These are phyloP conservation scores for Xylariaceae sp. DNA, from an alignment of 2,329 filamentous ascomycete genomes.

Conservation along the genomic window DNA sequence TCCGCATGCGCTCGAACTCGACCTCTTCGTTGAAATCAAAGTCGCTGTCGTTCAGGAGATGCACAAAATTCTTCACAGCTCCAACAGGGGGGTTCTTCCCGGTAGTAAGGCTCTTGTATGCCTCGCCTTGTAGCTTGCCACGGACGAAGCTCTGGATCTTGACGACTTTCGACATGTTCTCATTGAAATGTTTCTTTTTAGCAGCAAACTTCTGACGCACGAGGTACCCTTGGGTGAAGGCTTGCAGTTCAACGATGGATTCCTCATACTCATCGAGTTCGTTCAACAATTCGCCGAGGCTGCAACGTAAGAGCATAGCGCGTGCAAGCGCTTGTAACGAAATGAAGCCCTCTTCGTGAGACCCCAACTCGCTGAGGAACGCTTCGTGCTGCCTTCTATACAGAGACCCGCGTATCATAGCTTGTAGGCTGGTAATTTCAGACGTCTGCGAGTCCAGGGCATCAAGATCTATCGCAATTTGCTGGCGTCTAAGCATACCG, in stretches of 20 bases:
- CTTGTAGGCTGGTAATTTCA: slow-evolving; percentile 61
- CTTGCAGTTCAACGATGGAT: slow-evolving; percentile 69
- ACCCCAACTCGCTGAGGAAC: slow-evolving; percentile 66
- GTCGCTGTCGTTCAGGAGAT: slow-evolving; percentile 94
- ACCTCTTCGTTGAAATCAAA: slow-evolving; percentile 99
- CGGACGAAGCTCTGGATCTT: slow-evolving; percentile 97
- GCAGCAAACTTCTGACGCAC: slow-evolving; percentile 74
- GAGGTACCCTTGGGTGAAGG: slow-evolving; percentile 66
- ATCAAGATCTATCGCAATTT: slow-evolving; percentile 43
- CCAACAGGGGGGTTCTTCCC: slow-evolving; percentile 96
- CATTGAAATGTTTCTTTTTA: slow-evolving; percentile 82
- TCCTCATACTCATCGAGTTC: slow-evolving; percentile 82
- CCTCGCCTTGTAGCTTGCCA: slow-evolving; percentile 92
- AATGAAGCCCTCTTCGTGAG: slow-evolving; percentile 62
- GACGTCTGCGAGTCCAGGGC: slow-evolving; percentile 55
- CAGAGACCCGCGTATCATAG: slow-evolving; percentile 60
- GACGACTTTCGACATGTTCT: slow-evolving; percentile 98
- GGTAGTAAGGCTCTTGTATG: slow-evolving; percentile 93
- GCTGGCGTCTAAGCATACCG: slow-evolving; percentile 55
- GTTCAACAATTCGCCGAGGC: slow-evolving; percentile 68
- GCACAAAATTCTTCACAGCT: slow-evolving; percentile 96
- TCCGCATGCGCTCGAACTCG: slow-evolving; percentile 90
- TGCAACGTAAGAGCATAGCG: slow-evolving; percentile 72
- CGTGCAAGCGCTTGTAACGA: slow-evolving; percentile 72
- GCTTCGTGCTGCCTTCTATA: slow-evolving; percentile 56